A percentile compares a stretch with the other conserved stretches of the same genome.
These are phyloP conservation scores for Cymbopogon citratus DNA, from an alignment of 176 grass and related monocot genomes.

Conservation along the genomic window DNA sequence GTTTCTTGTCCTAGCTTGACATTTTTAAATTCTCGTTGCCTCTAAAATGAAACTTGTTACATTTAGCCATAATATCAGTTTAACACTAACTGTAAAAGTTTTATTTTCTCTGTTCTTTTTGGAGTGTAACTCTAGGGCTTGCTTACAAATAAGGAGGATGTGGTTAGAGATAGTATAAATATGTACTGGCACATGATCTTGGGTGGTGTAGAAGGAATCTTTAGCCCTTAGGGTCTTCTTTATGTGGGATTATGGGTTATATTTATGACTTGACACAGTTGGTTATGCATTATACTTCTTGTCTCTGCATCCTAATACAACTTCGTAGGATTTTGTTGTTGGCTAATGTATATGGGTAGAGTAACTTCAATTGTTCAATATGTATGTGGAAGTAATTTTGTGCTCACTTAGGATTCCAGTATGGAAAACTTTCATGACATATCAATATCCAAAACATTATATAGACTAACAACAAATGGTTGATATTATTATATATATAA, in stretches of 20 bases:
- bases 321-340: not conserved
- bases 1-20: not conserved
- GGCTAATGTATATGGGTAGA: not conserved
- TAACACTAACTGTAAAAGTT: not conserved
- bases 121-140: not conserved
- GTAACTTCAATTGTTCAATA: not conserved
- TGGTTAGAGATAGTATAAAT: not conserved
- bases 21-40: not conserved
- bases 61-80: not conserved
- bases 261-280: not conserved
- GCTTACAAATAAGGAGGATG: not conserved
- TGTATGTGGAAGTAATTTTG: not conserved
- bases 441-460: not conserved
- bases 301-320: not conserved
- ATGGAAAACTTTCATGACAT: not conserved
- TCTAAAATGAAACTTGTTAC: not conserved
- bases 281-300: not conserved
- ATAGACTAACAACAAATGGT: not conserved
- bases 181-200: not conserved
- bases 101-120: not conserved
- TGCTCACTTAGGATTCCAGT: not conserved
- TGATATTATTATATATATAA: not conserved
- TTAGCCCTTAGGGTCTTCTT: not conserved
- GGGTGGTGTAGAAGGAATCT: not conserved
- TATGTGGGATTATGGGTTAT: not conserved